Evolutionary conservation across 768 basidiomycete genomes (phyloP).

Genomic region (Boletales sp.): DNA sequence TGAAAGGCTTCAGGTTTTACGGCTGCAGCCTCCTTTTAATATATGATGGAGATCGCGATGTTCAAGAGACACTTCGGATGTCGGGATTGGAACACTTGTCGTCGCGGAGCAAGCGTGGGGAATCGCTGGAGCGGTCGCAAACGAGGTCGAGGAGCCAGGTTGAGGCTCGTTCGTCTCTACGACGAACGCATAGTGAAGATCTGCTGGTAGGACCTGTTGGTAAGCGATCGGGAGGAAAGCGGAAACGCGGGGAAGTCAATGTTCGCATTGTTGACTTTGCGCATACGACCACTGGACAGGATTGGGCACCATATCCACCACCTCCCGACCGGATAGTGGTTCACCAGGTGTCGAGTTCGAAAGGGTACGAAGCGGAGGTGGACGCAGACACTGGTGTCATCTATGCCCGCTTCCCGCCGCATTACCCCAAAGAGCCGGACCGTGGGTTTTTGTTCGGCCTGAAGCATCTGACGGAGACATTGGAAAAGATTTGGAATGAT

Average conservation of each 20-base stretch:
- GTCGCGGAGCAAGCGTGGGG: slow-evolving; percentile 65
- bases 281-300: slow-evolving; percentile 92
- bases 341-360: slow-evolving; percentile 51
- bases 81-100: slow-evolving; percentile 64
- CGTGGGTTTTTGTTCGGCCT: slow-evolving; percentile 92
- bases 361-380: slow-evolving; percentile 78
- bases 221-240: slow-evolving; percentile 59
- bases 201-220: slow-evolving; percentile 63
- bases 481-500: slow-evolving; percentile 86
- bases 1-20: slow-evolving; percentile 97
- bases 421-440: slow-evolving; percentile 85
- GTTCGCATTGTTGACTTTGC: slow-evolving; percentile 98
- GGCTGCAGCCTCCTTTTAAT: slow-evolving; percentile 95
- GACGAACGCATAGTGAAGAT: slow-evolving; percentile 80
- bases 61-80: slow-evolving; percentile 70
- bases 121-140: slow-evolving; percentile 65
- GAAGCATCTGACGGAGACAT: slow-evolving; percentile 68
- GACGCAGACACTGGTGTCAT: slow-evolving; percentile 81
- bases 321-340: slow-evolving; percentile 37
- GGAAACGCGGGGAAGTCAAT: slow-evolving; percentile 86
- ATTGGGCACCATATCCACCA: slow-evolving; percentile 72
- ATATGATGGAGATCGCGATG: slow-evolving; percentile 92
- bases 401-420: slow-evolving; percentile 92
- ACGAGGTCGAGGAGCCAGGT: slow-evolving; percentile 39
- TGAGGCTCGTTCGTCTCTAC: slow-evolving; percentile 45